phyloP scores from a whole-genome alignment of 495 filamentous ascomycete species.

The Penicillium atrosanguineum region DNA sequence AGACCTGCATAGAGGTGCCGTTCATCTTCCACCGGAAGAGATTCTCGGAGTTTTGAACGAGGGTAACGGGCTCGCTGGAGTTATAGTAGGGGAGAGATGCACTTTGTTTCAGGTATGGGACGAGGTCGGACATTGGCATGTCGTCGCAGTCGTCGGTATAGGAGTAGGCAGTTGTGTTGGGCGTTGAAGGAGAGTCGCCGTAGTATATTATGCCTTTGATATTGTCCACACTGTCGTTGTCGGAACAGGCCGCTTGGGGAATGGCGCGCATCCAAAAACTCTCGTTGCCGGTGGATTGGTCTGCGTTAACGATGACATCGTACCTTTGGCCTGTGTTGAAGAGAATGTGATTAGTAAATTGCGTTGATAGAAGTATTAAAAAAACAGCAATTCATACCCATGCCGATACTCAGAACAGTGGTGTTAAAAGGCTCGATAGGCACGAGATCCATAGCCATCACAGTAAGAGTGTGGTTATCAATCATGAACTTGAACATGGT shows the following conservation, averaged over 20 bases:
- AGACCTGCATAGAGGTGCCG: conserved; percentile 8
- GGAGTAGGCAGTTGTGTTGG: not conserved
- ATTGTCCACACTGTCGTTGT: conserved; percentile 39
- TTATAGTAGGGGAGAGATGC: not conserved
- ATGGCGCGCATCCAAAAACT: conserved; percentile 66
- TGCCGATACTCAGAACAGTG: conserved; percentile 49
- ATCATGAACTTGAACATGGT: conserved; percentile 46
- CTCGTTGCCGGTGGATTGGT: conserved; percentile 25
- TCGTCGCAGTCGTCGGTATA: conserved; percentile 3
- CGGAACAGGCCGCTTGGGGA: conserved; percentile 45
- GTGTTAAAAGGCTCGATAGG: conserved; percentile 45
- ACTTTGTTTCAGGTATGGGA: not conserved
- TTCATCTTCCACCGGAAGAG: conserved; percentile 17
- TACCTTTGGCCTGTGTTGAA: conserved; percentile 53
- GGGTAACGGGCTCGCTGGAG: not conserved
- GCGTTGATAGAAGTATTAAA: not conserved
- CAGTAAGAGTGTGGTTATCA: conserved; percentile 42
- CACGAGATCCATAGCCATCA: conserved; percentile 47
- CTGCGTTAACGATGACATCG: conserved; percentile 63
- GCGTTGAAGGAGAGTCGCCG: conserved; percentile 36
- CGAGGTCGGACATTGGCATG: conserved; percentile 1
- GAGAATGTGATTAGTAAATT: not conserved
- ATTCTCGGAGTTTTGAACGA: not conserved
- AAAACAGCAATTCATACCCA: conserved; percentile 33
- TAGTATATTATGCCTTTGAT: conserved; percentile 58